phyloP scores from a whole-genome alignment of 495 filamentous ascomycete genomes.

The Niebla homalea region DNA sequence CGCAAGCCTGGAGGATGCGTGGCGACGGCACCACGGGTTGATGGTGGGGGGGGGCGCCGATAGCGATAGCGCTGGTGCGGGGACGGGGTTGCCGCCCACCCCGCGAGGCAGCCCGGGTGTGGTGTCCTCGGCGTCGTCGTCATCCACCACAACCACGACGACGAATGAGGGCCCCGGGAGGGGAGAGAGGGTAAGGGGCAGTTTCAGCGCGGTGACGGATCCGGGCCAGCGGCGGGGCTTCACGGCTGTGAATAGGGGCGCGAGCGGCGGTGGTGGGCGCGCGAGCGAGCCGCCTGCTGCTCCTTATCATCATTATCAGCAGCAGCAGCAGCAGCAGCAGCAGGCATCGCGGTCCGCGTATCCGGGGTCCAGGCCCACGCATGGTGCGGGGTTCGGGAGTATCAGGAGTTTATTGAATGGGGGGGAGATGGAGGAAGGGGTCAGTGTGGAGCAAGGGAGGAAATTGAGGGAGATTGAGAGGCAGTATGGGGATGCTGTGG shows the following conservation, averaged over 20 bases:
- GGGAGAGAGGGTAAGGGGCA: too few species aligned
- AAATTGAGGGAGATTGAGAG: constrained; percentile 2
- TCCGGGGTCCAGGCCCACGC: constrained; percentile 8
- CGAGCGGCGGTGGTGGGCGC: neutral
- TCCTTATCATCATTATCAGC: too few species aligned
- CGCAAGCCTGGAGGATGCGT: constrained; percentile 52
- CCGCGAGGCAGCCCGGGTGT: constrained; percentile 10
- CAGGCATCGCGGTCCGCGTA: constrained; percentile 5
- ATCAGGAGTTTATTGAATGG: too few species aligned
- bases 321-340: neutral
- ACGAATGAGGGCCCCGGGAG: too few species aligned
- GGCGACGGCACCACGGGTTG: constrained; percentile 26
- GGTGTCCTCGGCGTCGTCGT: too few species aligned
- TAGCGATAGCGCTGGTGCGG: too few species aligned
- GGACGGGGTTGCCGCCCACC: constrained; percentile 13
- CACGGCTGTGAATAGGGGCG: constrained; percentile 8
- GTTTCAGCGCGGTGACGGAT: constrained; percentile 11
- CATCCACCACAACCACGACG: too few species aligned
- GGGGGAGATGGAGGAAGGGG: constrained; percentile 11
- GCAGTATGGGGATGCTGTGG: neutral
- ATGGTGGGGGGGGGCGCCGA: too few species aligned
- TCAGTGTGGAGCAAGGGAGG: constrained; percentile 7
- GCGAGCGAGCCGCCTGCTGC: neutral
- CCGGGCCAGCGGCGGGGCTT: constrained; percentile 9
- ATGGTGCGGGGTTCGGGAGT: too few species aligned